Base-by-base conservation (phyloP, 139 green algal species). In the Tetradesmus obliquus region DNA sequence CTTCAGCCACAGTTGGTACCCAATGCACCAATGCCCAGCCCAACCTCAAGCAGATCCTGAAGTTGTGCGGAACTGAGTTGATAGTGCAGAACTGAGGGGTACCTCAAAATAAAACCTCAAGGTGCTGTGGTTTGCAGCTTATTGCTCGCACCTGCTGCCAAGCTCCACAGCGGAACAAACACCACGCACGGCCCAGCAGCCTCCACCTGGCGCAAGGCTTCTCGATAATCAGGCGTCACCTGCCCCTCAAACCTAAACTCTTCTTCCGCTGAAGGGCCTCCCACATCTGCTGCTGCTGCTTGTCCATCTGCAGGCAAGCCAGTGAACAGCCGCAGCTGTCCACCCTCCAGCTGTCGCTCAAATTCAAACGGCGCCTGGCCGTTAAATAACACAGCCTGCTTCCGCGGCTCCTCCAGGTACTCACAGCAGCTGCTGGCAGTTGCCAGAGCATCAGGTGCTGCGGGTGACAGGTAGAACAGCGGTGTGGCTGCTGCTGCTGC, bases 151-250 rank as follows among this genome's bases (percentile, higher is more conserved):
- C 86, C 86, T 84, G 86, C 86, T 32, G 86, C 86, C 71, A 90
- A 81, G 53, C 86, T 90, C 86, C 86, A 90, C 8, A 90, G 71
- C 19, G 86, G 55, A 32, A 90, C 86, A 84, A 90, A 90, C 86
- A 83, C 86, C 13, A 90, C 86, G 57, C 86, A 84, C 2, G 53
- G 86, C 1, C 86, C 86, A 24, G 71, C 51, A 83, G 86, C 51
- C n/a, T 19, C 15, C 22, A 90, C 86, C 69, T 55, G 15, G 24
- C 54, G 53, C 71, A 90, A 4, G 7, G 51, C 71, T 5, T 5
- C 86, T 0, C 22, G 17, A 32, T 51, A 90, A 4, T 55, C 80
- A 81, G 53, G 53, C 74, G 69, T 74, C 51, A 83, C 13, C 4
- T 22, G 20, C 19, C 13, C 3, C 17, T 51, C 2, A 10, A 22